Conservation (phyloP, 441 rosid genomes). For the Arabidopsis lyrata region DNA sequence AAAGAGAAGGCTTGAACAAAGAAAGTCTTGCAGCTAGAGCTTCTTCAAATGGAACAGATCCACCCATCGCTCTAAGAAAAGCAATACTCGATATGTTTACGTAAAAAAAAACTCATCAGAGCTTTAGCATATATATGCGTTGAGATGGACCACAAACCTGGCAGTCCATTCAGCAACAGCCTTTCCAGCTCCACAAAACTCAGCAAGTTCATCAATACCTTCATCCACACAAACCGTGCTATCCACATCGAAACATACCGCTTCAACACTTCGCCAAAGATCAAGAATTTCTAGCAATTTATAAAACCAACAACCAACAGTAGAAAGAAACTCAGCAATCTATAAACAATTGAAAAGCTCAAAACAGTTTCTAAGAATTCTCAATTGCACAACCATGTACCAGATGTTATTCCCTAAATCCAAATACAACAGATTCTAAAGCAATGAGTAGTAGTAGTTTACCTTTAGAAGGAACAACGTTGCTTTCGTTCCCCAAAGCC, state of each 20-base stretch:
- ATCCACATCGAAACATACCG: constrained; percentile 98
- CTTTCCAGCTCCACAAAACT: constrained; percentile 96
- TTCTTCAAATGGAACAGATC: constrained; percentile 95
- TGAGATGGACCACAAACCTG: constrained; percentile 59
- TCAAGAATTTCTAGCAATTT: constrained; percentile 66
- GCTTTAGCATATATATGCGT: constrained; percentile 8
- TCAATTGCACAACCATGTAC: constrained; percentile 7
- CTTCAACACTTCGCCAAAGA: constrained; percentile 80
- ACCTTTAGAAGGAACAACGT: constrained; percentile 76
- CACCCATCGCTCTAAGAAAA: constrained; percentile 91
- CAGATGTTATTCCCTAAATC: constrained; percentile 2
- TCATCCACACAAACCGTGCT: constrained; percentile 97
- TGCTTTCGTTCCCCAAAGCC: constrained; percentile 49
- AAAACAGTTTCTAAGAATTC: background rate
- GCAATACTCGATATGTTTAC: constrained; percentile 30
- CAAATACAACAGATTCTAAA: background rate
- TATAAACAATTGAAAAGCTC: background rate
- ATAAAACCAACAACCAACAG: constrained; percentile 37
- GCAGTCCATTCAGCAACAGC: constrained; percentile 99
- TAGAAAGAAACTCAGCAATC: constrained; percentile 34
- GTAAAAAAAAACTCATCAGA: constrained; percentile 25
- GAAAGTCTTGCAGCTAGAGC: constrained; percentile 90
- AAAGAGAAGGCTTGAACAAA: constrained; percentile 82
- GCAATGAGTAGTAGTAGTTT: constrained; percentile 1
- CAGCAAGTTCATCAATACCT: constrained; percentile 98